Evolutionary conservation across 306 rosid genomes (phyloP), one percentile per base, ranked within the genome.

Genomic region (Cyamopsis tetragonoloba): DNA sequence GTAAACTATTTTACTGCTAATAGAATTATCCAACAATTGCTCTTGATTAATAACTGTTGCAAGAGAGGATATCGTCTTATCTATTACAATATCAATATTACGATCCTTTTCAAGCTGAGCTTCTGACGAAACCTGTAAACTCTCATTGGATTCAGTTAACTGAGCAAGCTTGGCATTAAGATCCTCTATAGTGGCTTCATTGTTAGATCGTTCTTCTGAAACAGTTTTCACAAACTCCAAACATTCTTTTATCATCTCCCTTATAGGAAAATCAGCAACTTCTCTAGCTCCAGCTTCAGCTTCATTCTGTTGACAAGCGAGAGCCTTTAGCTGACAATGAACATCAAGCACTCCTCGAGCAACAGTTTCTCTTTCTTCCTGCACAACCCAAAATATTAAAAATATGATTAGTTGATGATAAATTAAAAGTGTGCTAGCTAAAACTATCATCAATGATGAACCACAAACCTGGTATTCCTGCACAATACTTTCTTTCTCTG

Each of bases 351-450:
- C 67, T 74, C 82, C 92, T 38, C 60, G 72, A 1, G 76, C 73
- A 79, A 82, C 68, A 13, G 51, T 73, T 70, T 77, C 82, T 60
- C 77, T 87, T 64, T 86, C 96, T 63, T 71, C 89, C 98, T 92
- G 69, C 81, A 75, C 39, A 34, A 44, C 22, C 38, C 65, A 44
- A 18, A 44, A 62, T 2, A 62, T 6, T 27, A 42, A 39, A 51
- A 49, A 10, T 6, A 62, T 31, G 44, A 69, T 39, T 20, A 26
- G 34, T 11, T 12, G 14, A 77, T 13, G 13, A 18, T 53, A 44
- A 42, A 34, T 19, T 13, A 41, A 12, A 46, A n/a, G 42, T 5
- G 6, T 7, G 50, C 37, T 38, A 24, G 14, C 70, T 23, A 19
- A 24, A 68, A 66, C 53, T 7, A 31, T 34, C 32, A 11, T 7